Percentiles rank a stretch among this genome's conserved stretches.
Conservation (phyloP, 306 rosid species). For the Datisca glomerata region DNA sequence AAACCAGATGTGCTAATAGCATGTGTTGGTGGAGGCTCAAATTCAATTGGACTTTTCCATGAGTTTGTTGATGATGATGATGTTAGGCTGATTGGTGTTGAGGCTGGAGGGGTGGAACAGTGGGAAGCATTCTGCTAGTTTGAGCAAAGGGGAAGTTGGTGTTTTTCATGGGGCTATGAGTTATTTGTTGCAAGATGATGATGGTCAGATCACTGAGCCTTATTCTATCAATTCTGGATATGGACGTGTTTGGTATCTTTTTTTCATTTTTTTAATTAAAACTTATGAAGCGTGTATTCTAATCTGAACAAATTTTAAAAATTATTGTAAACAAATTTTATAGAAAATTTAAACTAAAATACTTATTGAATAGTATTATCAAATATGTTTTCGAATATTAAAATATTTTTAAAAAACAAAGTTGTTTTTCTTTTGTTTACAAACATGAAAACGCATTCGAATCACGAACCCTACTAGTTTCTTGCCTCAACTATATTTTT, state of each 20-base stretch:
- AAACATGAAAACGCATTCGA: too few relatives aligned
- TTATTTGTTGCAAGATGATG: conserved; percentile 45
- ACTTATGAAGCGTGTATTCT: too few relatives aligned
- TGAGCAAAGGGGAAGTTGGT: conserved; percentile 42
- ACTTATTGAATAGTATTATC: too few relatives aligned
- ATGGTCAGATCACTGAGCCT: conserved; percentile 45
- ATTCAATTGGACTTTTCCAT: conserved; percentile 54
- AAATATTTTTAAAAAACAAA: too few relatives aligned
- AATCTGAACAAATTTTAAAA: too few relatives aligned
- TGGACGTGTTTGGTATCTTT: neutral
- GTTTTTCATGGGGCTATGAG: conserved; percentile 53
- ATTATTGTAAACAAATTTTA: too few relatives aligned
- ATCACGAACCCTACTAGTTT: too few relatives aligned
- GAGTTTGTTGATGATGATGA: conserved; percentile 32
- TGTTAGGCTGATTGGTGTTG: conserved; percentile 55
- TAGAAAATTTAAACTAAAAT: too few relatives aligned
- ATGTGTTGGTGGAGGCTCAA: conserved; percentile 52
- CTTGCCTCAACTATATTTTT: too few relatives aligned
- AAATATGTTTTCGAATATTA: too few relatives aligned
- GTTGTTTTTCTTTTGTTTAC: too few relatives aligned
- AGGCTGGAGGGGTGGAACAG: conserved; percentile 50
- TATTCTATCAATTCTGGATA: conserved; percentile 56
- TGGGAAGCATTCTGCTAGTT: conserved; percentile 48
- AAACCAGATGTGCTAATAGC: conserved; percentile 50
- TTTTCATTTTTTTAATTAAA: neutral